These are phyloP conservation scores for Septoria petroselini DNA, from an alignment of 2,329 filamentous ascomycete genomes.

Conservation along the genomic window DNA sequence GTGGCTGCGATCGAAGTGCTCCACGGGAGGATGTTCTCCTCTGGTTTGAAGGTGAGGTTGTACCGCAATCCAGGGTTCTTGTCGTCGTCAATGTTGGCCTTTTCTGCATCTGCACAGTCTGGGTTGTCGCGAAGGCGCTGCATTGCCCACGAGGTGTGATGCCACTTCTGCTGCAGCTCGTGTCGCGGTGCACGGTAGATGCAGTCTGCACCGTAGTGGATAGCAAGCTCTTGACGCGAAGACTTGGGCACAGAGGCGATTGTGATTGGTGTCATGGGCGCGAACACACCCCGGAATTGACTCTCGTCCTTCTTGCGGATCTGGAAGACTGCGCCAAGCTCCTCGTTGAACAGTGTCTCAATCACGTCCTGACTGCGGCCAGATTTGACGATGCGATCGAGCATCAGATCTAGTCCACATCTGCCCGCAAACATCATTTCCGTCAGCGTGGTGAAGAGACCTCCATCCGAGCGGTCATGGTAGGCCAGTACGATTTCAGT, in stretches of 20 bases:
- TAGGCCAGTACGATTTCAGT: constrained; percentile 79
- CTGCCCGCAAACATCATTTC: constrained; percentile 99
- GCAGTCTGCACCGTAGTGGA: constrained; percentile 67
- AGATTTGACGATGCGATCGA: constrained; percentile 69
- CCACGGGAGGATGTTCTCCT: constrained; percentile 71
- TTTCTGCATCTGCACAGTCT: constrained; percentile 79
- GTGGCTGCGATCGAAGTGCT: constrained; percentile 59
- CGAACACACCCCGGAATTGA: constrained; percentile 84
- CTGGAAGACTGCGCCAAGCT: constrained; percentile 94
- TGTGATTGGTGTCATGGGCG: constrained; percentile 74
- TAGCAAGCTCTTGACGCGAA: constrained; percentile 70
- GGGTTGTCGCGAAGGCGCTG: constrained; percentile 88
- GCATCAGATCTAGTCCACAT: constrained; percentile 78
- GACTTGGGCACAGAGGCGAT: constrained; percentile 72
- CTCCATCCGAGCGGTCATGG: constrained; percentile 91
- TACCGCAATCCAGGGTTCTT: constrained; percentile 79
- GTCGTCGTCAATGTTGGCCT: constrained; percentile 68
- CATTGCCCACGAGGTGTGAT: constrained; percentile 83
- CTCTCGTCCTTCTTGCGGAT: constrained; percentile 79
- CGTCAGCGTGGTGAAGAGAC: constrained; percentile 80
- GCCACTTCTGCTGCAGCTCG: constrained; percentile 83
- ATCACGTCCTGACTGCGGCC: constrained; percentile 59
- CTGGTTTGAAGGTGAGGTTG: constrained; percentile 75
- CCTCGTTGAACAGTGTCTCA: constrained; percentile 88
- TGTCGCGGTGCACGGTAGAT: constrained; percentile 68